Evolutionary conservation across 257 asterid genomes (phyloP), one percentile per base, ranked within the genome.

Genomic region (Schizonepeta tenuifolia): DNA sequence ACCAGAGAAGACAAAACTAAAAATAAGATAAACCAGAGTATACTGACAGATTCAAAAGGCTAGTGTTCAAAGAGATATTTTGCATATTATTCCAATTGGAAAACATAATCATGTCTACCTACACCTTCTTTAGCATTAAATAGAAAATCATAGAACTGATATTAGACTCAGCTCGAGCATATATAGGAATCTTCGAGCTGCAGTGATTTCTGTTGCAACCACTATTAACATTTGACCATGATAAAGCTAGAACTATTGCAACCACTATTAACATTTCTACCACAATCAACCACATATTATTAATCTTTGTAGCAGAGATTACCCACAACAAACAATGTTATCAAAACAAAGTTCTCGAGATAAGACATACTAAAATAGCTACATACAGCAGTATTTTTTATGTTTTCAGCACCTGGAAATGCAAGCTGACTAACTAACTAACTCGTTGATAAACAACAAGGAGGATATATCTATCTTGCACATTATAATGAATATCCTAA

Each of bases 11-110:
- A 51, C 3, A 8, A 44, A 11, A 63, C n/a, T 60, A 60, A 33
- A 13, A 50, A 36, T 61, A 14, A 17, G 56, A 51, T 41, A 49
- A 36, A 61, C 10, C 7, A 44, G 51, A 74, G 60, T 54, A 28
- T 7, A 65, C n/a, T 50, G 70, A 24, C 53, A 15, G 44, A 28
- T 62, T 33, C 67, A n/a, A 62, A 61, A 62, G 26, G 69, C 63
- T 20, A 20, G 36, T 17, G n/a, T 38, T 15, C 11, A 73, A 40
- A 33, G 36, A 40, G 8, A 35, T 22, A n/a, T 57, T 56, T 12
- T 33, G 54, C 18, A 59, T 64, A 36, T 21, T 41, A 18, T 33
- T 33, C 54, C 31, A 36, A 50, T 35, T 40, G 77, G 21, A 59
- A 62, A 63, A 50, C 14, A 51, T n/a, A 9, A 18, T 40, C 26